These are phyloP conservation scores for Curvularia sp. DNA, from an alignment of 2,329 filamentous ascomycete species.

Conservation along the genomic window DNA sequence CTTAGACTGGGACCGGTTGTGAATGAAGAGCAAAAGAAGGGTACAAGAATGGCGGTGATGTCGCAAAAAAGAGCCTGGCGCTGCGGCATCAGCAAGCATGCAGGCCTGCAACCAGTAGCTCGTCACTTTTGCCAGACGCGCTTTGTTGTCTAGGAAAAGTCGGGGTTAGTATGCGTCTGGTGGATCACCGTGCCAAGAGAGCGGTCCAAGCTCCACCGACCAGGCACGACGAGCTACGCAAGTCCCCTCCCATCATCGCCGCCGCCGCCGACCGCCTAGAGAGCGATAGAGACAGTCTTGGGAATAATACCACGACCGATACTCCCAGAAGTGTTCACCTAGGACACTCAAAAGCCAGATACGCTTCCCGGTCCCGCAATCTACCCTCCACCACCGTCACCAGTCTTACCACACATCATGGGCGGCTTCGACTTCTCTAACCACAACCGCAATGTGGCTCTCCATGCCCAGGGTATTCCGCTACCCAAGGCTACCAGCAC, in stretches of 20 bases:
- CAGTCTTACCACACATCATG: slow-evolving; percentile 65
- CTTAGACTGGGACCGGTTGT: slow-evolving; percentile 34
- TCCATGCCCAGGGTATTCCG: slow-evolving; percentile 92
- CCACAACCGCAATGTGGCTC: slow-evolving; percentile 97
- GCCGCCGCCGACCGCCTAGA: slow-evolving; percentile 11
- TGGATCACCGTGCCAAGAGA: slow-evolving; percentile 17
- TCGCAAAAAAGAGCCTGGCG: slow-evolving; percentile 25
- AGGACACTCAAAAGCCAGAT: background rate
- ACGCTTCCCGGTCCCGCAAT: background rate
- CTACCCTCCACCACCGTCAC: background rate
- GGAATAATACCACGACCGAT: background rate
- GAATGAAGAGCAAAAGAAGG: slow-evolving; percentile 34
- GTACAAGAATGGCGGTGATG: slow-evolving; percentile 24
- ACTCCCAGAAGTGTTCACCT: background rate
- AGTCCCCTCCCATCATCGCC: slow-evolving; percentile 21
- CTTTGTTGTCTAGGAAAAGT: slow-evolving; percentile 28
- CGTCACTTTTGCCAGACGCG: slow-evolving; percentile 13
- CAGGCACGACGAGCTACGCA: slow-evolving; percentile 37
- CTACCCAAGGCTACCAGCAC: slow-evolving; percentile 98
- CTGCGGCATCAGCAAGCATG: slow-evolving; percentile 22
- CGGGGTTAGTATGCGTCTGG: slow-evolving; percentile 13
- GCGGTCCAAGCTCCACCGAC: slow-evolving; percentile 26
- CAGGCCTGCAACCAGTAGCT: slow-evolving; percentile 27
- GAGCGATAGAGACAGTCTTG: background rate
- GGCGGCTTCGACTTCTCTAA: slow-evolving; percentile 85